Base-by-base conservation (phyloP, 1,284 basidiomycete species). In the Porogramme epimiltina region DNA sequence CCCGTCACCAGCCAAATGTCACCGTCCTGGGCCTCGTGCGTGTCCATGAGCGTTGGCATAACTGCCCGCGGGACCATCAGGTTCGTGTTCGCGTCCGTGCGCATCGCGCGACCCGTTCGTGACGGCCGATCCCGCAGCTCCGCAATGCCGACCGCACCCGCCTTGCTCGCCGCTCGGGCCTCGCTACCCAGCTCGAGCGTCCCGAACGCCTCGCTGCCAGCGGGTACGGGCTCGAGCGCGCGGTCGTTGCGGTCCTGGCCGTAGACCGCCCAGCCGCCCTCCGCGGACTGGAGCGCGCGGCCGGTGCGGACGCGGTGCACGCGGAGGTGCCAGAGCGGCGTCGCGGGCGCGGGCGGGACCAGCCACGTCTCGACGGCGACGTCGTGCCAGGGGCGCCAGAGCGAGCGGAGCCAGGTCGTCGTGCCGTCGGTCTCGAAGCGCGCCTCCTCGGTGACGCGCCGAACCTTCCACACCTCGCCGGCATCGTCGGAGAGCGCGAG, bases 361-460 rank as follows among this genome's bases (percentile, higher is more conserved):
- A 90, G 76, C 82, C 84, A 88, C 15, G 88, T 91, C 70, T 90
- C 87, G 40, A 91, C 81, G 51, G 80, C 73, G 20, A 89, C 86
- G 63, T 82, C 87, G 40, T 74, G 73, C 85, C 85, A 91, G 3
- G 88, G 87, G 58, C 79, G 78, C 89, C 89, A 91, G 70, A 80
- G 80, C 34, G 82, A 82, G 47, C 80, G 73, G 39, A 91, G 71
- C 78, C 83, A 84, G 6, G 34, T 37, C 34, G 34, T 37, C 13
- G 13, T n/a, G 6, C 34, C 34, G 16, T 37, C 34, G 54, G 67
- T 70, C 60, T 87, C 84, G 45, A 90, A 76, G 42, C 78, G 70
- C 15, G 87, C 84, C 54, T 87, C 81, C 53, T 76, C 73, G 1
- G 86, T 87, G 45, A 78, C 78, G 34, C 87, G 72, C 22, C 88